Base-by-base conservation (phyloP, 139 green algal genomes). In the Micromonas pusilla region DNA sequence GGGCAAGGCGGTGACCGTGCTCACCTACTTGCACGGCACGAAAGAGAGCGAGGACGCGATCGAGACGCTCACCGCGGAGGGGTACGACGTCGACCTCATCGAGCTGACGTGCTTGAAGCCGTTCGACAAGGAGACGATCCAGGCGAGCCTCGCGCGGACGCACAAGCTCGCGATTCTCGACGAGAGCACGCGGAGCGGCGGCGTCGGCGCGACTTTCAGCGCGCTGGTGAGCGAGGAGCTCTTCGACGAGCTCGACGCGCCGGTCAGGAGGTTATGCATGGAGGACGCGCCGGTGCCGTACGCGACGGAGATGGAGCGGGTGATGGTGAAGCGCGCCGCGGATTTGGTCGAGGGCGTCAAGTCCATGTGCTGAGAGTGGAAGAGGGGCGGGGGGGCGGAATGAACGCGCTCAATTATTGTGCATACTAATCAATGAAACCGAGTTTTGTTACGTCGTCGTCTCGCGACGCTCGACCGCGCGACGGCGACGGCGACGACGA, bases 91-190 rank as follows among this genome's bases (percentile, higher is more conserved):
- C 32, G 93, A 98, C 87, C 90, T 96, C 63, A 86, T 98, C 52
- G 94, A 98, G 86, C 88, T 98, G 20, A 98, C 97, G 87, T 92
- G 82, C 83, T 81, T 98, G 38, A 98, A 98, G 90, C 94, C 94
- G 25, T 97, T 98, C 75, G 94, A 98, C 86, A 93, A 96, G 90
- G 86, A 96, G 71, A 93, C 92, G 57, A 97, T 98, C 85, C 82
- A 80, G 64, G 89, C 91, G 36, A 93, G 86, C 31, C 82, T 98
- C 53, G 86, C 88, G 72, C 97, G 97, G 84, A 97, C 93, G 0
- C 85, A 83, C 52, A 89, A 88, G 60, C 89, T 90, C 38, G 84
- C 96, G 72, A 98, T 98, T 75, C 91, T 98, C 36, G 93, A 98
- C 87, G 94, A 98, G 89, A 97, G 91, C 90, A 98, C 97, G 92